phyloP scores from a whole-genome alignment of 169 alveolate species.

The Plasmodium vinckei region DNA sequence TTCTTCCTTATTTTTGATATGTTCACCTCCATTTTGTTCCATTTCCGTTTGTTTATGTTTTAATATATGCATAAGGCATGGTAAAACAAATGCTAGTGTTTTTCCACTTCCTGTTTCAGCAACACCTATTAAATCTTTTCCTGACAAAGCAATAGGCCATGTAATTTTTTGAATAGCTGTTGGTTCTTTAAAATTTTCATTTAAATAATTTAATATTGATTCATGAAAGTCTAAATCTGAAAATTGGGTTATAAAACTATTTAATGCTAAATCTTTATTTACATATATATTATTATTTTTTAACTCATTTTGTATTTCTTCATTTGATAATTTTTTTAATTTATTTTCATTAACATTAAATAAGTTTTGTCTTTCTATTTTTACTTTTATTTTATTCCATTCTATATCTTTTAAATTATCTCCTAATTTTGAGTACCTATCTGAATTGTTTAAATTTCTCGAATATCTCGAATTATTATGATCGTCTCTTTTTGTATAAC shows the following conservation, averaged over 20 bases:
- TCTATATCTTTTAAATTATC: conserved; percentile 75
- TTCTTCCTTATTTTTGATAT: conserved; percentile 75
- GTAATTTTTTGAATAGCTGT: conserved; percentile 91
- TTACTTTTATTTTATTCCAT: conserved; percentile 80
- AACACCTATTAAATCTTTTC: conserved; percentile 95
- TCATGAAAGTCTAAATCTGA: conserved; percentile 84
- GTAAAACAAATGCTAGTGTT: conserved; percentile 94
- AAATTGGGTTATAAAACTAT: conserved; percentile 81
- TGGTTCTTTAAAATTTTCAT: conserved; percentile 85
- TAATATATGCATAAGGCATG: conserved; percentile 92
- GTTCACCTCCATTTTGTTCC: background rate
- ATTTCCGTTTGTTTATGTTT: conserved; percentile 80
- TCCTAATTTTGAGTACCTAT: conserved; percentile 55
- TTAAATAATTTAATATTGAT: conserved; percentile 79
- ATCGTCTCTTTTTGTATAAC: background rate
- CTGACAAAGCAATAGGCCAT: conserved; percentile 88
- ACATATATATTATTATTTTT: conserved; percentile 78
- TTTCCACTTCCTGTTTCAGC: conserved; percentile 98
- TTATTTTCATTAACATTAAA: conserved; percentile 61
- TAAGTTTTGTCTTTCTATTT: conserved; percentile 82
- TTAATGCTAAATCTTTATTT: conserved; percentile 78
- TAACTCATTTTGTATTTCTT: conserved; percentile 81
- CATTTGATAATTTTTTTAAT: conserved; percentile 81
- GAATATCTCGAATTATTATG: background rate
- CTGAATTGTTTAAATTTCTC: conserved; percentile 20